These are phyloP conservation scores for Debaryomyces maramus DNA, from an alignment of 805 yeast genomes.

Conservation along the genomic window DNA sequence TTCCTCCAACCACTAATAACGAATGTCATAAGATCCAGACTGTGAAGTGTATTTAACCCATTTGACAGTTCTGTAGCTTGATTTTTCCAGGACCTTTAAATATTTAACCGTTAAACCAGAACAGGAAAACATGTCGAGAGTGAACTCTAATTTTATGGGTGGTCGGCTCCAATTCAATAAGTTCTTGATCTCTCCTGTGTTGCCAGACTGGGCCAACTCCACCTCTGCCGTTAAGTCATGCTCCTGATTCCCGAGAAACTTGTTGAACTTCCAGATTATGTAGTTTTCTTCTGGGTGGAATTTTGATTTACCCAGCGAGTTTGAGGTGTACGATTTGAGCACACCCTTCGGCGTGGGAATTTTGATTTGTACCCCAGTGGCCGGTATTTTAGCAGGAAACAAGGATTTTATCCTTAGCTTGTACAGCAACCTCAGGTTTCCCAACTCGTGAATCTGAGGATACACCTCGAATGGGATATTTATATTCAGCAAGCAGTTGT, in stretches of 20 bases:
- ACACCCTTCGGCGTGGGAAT: constrained; percentile 65
- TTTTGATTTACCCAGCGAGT: constrained; percentile 65
- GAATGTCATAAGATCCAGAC: constrained; percentile 79
- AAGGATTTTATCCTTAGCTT: constrained; percentile 62
- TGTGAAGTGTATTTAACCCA: constrained; percentile 82
- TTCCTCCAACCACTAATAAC: constrained; percentile 62
- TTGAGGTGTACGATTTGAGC: constrained; percentile 28
- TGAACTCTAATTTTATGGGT: constrained; percentile 70
- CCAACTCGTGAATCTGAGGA: constrained; percentile 51
- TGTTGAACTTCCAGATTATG: constrained; percentile 68
- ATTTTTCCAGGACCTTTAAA: constrained; percentile 61
- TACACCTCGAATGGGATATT: constrained; percentile 69
- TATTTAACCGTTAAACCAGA: constrained; percentile 76
- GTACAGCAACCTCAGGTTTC: constrained; percentile 50
- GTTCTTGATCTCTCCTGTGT: constrained; percentile 18
- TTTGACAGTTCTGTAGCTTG: constrained; percentile 69
- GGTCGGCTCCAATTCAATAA: constrained; percentile 61
- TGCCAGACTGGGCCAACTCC: constrained; percentile 31
- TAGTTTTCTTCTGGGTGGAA: constrained; percentile 64
- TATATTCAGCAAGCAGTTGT: constrained; percentile 49
- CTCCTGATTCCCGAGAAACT: constrained; percentile 67
- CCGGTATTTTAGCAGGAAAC: constrained; percentile 56
- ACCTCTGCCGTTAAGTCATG: constrained; percentile 56
- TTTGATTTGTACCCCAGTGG: constrained; percentile 60
- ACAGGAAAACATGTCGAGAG: constrained; percentile 69